These are phyloP conservation scores for Trichoderma simmonsii DNA, from an alignment of 2,329 filamentous ascomycete genomes.

Conservation along the genomic window DNA sequence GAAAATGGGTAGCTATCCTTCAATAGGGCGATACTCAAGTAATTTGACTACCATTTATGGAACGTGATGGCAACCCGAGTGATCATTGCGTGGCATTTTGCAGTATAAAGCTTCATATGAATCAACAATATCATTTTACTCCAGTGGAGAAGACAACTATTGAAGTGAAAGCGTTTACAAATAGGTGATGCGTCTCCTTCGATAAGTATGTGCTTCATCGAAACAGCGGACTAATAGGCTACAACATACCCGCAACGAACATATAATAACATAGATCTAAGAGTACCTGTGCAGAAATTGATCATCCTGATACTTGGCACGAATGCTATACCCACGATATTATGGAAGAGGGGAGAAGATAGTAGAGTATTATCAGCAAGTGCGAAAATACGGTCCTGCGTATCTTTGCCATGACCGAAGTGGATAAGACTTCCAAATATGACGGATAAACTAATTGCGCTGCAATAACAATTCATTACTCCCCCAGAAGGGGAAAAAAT, in stretches of 20 bases:
- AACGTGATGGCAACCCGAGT: not conserved
- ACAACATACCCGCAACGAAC: not conserved
- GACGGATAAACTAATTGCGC: too few relatives aligned
- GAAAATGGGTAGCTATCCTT: too few relatives aligned
- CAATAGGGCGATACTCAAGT: not conserved
- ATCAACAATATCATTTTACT: rapidly evolving
- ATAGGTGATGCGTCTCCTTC: not conserved
- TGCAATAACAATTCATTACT: not conserved
- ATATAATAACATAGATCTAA: too few relatives aligned
- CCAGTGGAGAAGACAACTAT: rapidly evolving
- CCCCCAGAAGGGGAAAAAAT: not conserved
- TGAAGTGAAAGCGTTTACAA: not conserved
- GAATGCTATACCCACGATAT: not conserved
- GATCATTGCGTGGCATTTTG: rapidly evolving
- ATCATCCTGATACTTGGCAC: too few relatives aligned
- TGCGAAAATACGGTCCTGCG: not conserved
- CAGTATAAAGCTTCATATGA: not conserved
- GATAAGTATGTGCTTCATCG: not conserved
- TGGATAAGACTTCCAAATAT: not conserved
- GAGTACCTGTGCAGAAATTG: rapidly evolving
- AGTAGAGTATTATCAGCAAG: rapidly evolving
- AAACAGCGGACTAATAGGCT: not conserved
- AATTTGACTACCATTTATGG: not conserved
- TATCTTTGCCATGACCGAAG: not conserved
- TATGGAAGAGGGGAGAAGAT: not conserved